A percentile compares a stretch with the other conserved stretches of the same genome.
Conservation (phyloP, 495 filamentous ascomycete genomes). For the Daldinia grandis region DNA sequence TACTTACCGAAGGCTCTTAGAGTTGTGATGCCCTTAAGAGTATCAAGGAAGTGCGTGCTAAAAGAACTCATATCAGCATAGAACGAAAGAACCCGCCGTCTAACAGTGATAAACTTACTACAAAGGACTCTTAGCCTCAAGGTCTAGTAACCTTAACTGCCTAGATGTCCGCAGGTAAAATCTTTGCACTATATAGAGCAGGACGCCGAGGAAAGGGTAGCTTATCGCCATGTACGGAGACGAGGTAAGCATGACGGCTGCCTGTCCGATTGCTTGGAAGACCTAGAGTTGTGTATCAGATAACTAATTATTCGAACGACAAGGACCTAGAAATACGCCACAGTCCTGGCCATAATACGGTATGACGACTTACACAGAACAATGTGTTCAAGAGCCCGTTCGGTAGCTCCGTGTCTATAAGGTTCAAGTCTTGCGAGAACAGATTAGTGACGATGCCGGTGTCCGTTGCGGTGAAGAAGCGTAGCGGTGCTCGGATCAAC, state of each 20-base stretch:
- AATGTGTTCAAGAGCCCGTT: neutral
- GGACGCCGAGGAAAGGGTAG: slow-evolving; percentile 36
- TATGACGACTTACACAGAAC: neutral
- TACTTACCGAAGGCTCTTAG: neutral
- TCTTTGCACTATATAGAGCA: slow-evolving; percentile 64
- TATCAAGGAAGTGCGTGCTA: neutral
- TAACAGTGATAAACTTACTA: neutral
- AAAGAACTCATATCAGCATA: neutral
- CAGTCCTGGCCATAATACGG: neutral
- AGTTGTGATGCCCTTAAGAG: neutral
- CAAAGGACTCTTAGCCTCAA: neutral
- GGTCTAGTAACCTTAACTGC: neutral
- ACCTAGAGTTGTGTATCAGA: neutral
- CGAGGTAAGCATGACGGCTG: neutral
- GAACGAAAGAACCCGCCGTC: neutral
- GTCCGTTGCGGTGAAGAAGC: neutral
- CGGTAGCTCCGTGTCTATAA: neutral
- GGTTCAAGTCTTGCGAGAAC: neutral
- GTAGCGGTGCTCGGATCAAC: slow-evolving; percentile 44
- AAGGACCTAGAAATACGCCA: neutral
- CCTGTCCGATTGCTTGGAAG: neutral
- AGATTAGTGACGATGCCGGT: neutral
- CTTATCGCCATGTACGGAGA: slow-evolving; percentile 49
- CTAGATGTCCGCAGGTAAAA: slow-evolving; percentile 68
- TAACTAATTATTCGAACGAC: neutral